These are phyloP conservation scores for Plantago rigida DNA, from an alignment of 305 asterid species.

Conservation along the genomic window DNA sequence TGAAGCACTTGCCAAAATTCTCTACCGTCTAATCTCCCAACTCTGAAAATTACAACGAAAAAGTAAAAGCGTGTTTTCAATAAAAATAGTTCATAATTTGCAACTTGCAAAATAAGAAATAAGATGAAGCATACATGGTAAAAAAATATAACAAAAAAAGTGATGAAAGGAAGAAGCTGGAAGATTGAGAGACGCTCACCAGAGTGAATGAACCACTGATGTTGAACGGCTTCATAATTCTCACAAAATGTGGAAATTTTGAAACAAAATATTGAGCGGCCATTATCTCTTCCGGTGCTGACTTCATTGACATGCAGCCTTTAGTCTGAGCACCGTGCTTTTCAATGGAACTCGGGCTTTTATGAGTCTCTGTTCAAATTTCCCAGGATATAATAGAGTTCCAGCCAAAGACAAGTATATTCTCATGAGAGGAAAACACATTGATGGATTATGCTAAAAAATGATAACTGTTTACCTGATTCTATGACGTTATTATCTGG, in stretches of 20 bases:
- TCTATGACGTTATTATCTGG: slow-evolving; percentile 33
- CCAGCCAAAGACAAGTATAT: slow-evolving; percentile 18
- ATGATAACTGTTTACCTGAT: slow-evolving; percentile 39
- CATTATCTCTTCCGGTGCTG: slow-evolving; percentile 83
- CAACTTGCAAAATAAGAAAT: background rate
- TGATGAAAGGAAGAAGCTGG: slow-evolving; percentile 1
- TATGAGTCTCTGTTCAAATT: slow-evolving; percentile 38
- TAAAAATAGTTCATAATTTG: background rate
- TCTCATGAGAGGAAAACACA: slow-evolving; percentile 1
- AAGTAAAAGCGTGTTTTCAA: too few relatives aligned
- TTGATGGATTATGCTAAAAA: slow-evolving; percentile 10
- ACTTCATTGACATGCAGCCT: slow-evolving; percentile 79
- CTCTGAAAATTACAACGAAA: too few relatives aligned
- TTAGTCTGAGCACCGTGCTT: slow-evolving; percentile 54
- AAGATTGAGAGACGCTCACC: slow-evolving; percentile 42
- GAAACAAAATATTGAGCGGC: slow-evolving; percentile 74
- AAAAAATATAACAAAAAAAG: background rate
- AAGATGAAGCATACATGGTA: too few relatives aligned
- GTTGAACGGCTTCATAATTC: slow-evolving; percentile 84
- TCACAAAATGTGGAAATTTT: slow-evolving; percentile 71
- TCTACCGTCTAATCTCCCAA: background rate
- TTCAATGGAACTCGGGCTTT: slow-evolving; percentile 37
- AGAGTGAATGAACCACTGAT: slow-evolving; percentile 80
- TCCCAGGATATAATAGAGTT: slow-evolving; percentile 12
- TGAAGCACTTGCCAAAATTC: too few relatives aligned